phyloP scores from a whole-genome alignment of 73 alveolate species.

The Paramecium octaurelia region DNA sequence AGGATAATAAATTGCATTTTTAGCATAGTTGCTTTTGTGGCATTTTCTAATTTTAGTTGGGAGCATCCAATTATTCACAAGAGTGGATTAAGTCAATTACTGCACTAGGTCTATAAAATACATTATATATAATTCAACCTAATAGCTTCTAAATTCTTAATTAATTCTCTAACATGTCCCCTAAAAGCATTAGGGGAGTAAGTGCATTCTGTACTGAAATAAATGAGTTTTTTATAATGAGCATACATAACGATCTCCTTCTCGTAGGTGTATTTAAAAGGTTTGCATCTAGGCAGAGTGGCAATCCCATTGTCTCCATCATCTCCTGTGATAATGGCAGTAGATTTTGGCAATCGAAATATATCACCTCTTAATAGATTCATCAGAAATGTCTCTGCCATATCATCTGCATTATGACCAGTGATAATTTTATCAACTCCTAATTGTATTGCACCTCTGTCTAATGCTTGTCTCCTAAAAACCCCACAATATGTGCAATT shows the following conservation, averaged over 20 bases:
- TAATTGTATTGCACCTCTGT: slow-evolving; percentile 91
- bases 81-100: slow-evolving; percentile 94
- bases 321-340: slow-evolving; percentile 88
- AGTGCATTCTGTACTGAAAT: slow-evolving; percentile 96
- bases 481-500: slow-evolving; percentile 98
- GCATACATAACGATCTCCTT: slow-evolving; percentile 99
- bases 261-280: slow-evolving; percentile 95
- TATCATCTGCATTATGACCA: slow-evolving; percentile 99
- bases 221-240: slow-evolving; percentile 88
- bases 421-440: slow-evolving; percentile 90
- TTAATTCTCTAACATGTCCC: slow-evolving; percentile 94
- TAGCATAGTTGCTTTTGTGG: slow-evolving; percentile 79
- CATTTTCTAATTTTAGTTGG: slow-evolving; percentile 63
- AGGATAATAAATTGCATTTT: slow-evolving; percentile 85
- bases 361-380: slow-evolving; percentile 95
- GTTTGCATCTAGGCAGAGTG: slow-evolving; percentile 90
- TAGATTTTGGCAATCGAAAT: slow-evolving; percentile 85
- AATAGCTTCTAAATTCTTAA: slow-evolving; percentile 76
- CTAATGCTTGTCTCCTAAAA: slow-evolving; percentile 97
- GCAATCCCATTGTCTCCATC: slow-evolving; percentile 69
- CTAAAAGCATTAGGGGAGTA: slow-evolving; percentile 97
- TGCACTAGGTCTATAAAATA: slow-evolving; percentile 79
- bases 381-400: slow-evolving; percentile 98
- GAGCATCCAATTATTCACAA: slow-evolving; percentile 78
- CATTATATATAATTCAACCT: background rate